Evolutionary conservation across 106 monocot genomes (phyloP).

Genomic region (Dendrobium nobile): DNA sequence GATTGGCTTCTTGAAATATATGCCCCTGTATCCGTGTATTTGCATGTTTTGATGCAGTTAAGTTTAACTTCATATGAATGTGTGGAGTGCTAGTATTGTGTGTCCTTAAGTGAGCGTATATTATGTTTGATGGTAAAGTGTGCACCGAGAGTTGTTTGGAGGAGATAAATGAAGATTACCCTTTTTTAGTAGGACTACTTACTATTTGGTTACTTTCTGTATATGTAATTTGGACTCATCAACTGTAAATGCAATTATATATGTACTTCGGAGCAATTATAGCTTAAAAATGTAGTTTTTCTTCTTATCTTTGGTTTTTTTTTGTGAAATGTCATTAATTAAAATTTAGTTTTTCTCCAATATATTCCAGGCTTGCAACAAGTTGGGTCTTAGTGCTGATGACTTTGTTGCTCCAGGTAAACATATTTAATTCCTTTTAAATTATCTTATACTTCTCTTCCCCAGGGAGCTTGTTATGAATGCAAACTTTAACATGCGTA

Average conservation of each 20-base stretch:
- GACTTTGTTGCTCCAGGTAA: constrained; percentile 53
- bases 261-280: not conserved
- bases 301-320: not conserved
- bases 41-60: not conserved
- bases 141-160: not conserved
- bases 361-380: constrained; percentile 54
- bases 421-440: not conserved
- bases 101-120: not conserved
- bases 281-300: not conserved
- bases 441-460: not conserved
- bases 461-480: not conserved
- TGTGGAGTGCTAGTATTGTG: not conserved
- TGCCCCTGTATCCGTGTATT: not conserved
- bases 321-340: not conserved
- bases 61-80: not conserved
- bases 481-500: not conserved
- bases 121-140: not conserved
- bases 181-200: not conserved
- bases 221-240: not conserved
- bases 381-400: constrained; percentile 25
- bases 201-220: not conserved
- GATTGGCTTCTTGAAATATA: not conserved
- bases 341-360: not conserved
- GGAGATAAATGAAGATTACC: not conserved
- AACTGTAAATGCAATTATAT: not conserved